Evolutionary conservation across 768 basidiomycete genomes (phyloP), one percentile per base, ranked within the genome.

Genomic region (Boletus insuetus): DNA sequence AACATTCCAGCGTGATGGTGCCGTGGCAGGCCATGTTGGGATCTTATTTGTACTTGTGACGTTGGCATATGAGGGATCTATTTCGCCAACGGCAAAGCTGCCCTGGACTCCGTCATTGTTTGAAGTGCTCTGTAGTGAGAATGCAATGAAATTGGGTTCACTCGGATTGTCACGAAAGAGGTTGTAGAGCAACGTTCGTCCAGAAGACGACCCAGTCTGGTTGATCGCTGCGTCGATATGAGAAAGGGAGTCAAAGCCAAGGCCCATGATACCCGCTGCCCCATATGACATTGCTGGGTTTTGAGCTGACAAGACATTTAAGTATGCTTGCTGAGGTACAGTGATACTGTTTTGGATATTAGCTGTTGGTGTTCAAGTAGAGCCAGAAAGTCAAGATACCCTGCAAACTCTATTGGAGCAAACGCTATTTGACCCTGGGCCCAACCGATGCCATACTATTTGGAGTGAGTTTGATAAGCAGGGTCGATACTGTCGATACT

Each of bases 401-500:
- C 84, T 19, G 91, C 82, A 66, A 93, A 92, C 50, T 81, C 71
- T 34, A 85, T 81, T 3, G 80, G 65, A 20, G 85, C 83, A 67
- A 80, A 86, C 4, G 82, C 74, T 31, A 94, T 74, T 56, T 76
- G 65, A 6, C 91, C 91, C 46, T 72, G 74, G 3, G 87, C 89
- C 83, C 86, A 91, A 19, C 91, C 91, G 53, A 88, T 83, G 45
- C 86, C 88, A 70, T 93, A 94, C 89, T 91, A 29, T 22, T 3
- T 6, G 29, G 29, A 2, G 39, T 61, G 46, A 58, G 50, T 41
- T 11, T 41, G 24, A 26, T 14, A 39, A n/a, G 48, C 19, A 48
- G 38, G n/a, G 14, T 6, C 11, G 42, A 47, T 5, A 20, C 0
- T 29, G 31, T 4, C 14, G 5, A 40, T 39, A 24, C 68, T 59